phyloP scores from a whole-genome alignment of 2,329 filamentous ascomycete species.

The Triangularia verruculosa region DNA sequence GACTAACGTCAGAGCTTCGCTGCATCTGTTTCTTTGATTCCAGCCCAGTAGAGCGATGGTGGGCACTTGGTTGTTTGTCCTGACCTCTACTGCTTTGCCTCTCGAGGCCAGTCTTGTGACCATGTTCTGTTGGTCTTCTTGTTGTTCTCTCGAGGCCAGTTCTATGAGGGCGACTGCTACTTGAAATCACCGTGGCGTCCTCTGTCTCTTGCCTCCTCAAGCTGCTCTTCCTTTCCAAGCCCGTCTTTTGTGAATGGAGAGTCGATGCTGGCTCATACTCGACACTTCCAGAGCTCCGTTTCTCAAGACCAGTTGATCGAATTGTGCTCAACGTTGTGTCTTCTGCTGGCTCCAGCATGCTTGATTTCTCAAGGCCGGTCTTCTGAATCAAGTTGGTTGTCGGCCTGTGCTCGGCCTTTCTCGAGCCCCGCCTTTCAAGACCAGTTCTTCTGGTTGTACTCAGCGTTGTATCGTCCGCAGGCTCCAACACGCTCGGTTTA shows the following conservation, averaged over 20 bases:
- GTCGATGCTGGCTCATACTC: not conserved
- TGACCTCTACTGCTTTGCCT: not conserved
- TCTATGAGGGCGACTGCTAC: not conserved
- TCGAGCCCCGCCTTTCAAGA: not conserved
- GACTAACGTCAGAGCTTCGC: not conserved
- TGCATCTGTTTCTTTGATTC: not conserved
- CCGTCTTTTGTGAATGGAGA: not conserved
- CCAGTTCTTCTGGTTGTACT: not conserved
- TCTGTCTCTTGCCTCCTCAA: not conserved
- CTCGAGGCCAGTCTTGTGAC: not conserved
- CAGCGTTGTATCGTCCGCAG: not conserved
- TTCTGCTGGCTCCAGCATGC: not conserved
- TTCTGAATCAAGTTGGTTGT: not conserved
- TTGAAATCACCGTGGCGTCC: not conserved
- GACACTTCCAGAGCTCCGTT: not conserved
- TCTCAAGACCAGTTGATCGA: not conserved
- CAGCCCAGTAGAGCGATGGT: not conserved
- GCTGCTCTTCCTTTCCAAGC: not conserved
- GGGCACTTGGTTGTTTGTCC: not conserved
- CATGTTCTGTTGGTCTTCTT: not conserved
- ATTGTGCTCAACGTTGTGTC: not conserved
- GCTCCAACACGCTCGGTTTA: not conserved
- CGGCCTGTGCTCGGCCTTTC: not conserved
- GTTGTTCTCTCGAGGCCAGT: not conserved
- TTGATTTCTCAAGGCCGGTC: not conserved